Evolutionary conservation across 257 asterid species (phyloP), one percentile per base, ranked within the genome.

Genomic region (Datura wrightii): DNA sequence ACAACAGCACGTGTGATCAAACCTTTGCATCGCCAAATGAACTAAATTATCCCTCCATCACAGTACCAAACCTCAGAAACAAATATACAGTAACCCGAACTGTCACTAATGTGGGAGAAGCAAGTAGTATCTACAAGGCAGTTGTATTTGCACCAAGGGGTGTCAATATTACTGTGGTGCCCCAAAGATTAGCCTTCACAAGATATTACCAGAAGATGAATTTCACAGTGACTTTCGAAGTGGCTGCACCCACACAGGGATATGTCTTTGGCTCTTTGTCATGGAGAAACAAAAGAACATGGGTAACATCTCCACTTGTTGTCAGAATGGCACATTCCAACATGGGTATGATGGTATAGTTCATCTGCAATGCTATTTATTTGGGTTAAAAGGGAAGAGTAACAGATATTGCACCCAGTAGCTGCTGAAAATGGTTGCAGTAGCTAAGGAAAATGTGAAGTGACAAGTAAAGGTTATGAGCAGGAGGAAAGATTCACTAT

Each of bases 31-130:
- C 95, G 56, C 87, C 98, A 85, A 91, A 95, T 42, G 85, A 87
- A 89, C 95, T 96, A 37, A 96, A 96, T 90, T 96, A 94, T 82
- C 98, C 98, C 2, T 96, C 98, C 85, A 92, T 94, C 16, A 89
- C 93, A 1, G 91, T 94, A 39, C 95, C 97, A 2, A 87, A 90
- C 85, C 93, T 94, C 53, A 88, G 88, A 36, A 85, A 80, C 53
- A 85, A 87, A 6, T 82, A 92, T 78, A 83, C 94, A 5, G 91
- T 93, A 85, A 84, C 85, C 48, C 89, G 99, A 84, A 94, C 98
- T 9, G 93, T 94, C 80, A 93, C 97, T n/a, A 92, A 93, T 41
- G 98, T 94, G 53, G 99, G 99, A 82, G 85, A 85, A 80, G 89
- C 96, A 18, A 83, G 84, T 37, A 89, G 90, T 41, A 76, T 87